These are phyloP conservation scores for Xerocomellus chrysenteron DNA, from an alignment of 768 basidiomycete genomes.

Conservation along the genomic window DNA sequence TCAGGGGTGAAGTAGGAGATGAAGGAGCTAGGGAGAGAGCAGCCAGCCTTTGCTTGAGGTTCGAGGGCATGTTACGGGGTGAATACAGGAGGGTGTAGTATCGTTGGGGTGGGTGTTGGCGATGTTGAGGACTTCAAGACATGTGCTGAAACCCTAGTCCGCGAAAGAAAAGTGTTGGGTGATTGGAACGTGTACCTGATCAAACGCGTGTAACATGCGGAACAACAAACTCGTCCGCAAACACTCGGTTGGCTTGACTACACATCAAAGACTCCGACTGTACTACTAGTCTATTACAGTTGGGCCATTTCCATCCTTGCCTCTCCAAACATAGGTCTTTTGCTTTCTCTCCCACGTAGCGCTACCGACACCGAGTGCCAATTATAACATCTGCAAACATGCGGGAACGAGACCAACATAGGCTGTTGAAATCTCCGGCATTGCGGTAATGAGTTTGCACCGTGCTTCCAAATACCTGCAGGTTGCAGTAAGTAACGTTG, in stretches of 20 bases:
- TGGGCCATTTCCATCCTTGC: too few species aligned
- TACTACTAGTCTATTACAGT: too few species aligned
- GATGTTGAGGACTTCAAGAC: conserved; percentile 1
- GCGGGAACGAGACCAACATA: neutral
- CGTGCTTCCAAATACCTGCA: too few species aligned
- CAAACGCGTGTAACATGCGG: neutral
- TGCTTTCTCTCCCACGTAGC: too few species aligned
- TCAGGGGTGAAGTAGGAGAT: conserved; percentile 41
- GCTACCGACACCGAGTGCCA: too few species aligned
- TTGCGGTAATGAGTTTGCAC: too few species aligned
- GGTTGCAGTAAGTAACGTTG: too few species aligned
- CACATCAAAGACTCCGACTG: neutral
- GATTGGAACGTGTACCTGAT: conserved; percentile 9
- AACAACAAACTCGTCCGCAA: neutral
- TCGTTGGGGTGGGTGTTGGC: neutral
- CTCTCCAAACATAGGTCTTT: too few species aligned
- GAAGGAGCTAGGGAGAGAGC: conserved; percentile 57
- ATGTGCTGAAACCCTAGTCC: conserved; percentile 13
- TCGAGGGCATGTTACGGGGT: conserved; percentile 32
- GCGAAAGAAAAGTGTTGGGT: neutral
- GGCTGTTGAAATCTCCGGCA: too few species aligned
- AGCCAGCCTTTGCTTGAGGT: conserved; percentile 65
- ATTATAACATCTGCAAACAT: too few species aligned
- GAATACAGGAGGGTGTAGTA: neutral
- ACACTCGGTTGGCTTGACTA: conserved; percentile 6